Conservation (phyloP, 2,329 filamentous ascomycete genomes). For the Pseudogymnoascus sp. region DNA sequence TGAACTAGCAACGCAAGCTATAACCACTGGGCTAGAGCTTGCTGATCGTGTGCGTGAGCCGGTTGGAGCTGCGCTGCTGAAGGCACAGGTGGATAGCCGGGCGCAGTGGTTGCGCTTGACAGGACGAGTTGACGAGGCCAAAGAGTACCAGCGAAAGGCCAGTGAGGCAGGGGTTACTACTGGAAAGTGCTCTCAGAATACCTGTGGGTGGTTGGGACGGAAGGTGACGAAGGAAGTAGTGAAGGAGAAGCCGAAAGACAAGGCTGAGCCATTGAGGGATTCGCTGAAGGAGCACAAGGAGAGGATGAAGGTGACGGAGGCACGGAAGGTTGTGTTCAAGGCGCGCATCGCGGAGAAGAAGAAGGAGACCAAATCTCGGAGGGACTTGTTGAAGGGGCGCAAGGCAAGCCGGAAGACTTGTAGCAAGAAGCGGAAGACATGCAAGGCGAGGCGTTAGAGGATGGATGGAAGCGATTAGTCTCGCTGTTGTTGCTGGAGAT, state of each 20-base stretch:
- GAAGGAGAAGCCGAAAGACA: background rate
- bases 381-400: background rate
- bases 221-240: background rate
- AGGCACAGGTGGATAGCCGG: conserved; percentile 47
- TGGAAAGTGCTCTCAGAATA: background rate
- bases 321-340: background rate
- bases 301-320: background rate
- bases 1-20: background rate
- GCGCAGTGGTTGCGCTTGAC: conserved; percentile 48
- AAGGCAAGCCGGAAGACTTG: background rate
- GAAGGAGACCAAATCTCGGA: background rate
- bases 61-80: conserved; percentile 38
- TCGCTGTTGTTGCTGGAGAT: background rate
- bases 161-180: conserved; percentile 18
- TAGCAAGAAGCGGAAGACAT: background rate
- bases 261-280: background rate
- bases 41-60: conserved; percentile 26
- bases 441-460: background rate
- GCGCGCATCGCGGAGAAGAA: background rate
- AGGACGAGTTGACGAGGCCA: conserved; percentile 39
- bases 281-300: background rate
- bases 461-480: background rate
- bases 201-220: background rate
- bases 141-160: conserved; percentile 41
- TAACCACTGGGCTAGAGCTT: background rate